These are phyloP conservation scores for Hanseniaspora thailandica DNA, from an alignment of 805 yeast genomes.

Conservation along the genomic window DNA sequence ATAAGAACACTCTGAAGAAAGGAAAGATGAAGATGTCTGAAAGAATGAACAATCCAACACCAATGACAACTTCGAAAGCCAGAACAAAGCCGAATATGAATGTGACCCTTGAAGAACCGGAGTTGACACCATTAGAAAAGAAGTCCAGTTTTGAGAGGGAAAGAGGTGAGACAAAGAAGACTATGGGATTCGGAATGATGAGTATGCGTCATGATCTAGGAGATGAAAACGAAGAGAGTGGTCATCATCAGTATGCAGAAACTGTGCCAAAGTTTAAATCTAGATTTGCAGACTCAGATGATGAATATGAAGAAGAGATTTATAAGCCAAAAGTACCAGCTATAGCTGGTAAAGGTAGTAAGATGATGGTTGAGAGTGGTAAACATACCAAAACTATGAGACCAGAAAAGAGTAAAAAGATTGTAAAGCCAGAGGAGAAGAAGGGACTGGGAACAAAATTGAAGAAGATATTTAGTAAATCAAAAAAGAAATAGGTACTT, in stretches of 20 bases:
- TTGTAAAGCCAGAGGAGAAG: constrained; percentile 23
- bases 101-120: constrained; percentile 28
- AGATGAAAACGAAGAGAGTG: constrained; percentile 16
- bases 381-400: background rate
- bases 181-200: constrained; percentile 31
- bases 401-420: constrained; percentile 21
- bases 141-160: constrained; percentile 49
- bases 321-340: background rate
- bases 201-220: constrained; percentile 28
- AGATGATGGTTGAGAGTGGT: background rate
- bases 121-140: constrained; percentile 28
- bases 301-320: constrained; percentile 36
- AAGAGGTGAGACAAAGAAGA: constrained; percentile 25
- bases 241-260: constrained; percentile 12
- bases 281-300: constrained; percentile 53
- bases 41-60: constrained; percentile 14
- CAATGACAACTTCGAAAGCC: constrained; percentile 16
- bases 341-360: background rate
- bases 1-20: background rate
- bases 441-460: constrained; percentile 30
- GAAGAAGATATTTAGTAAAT: constrained; percentile 34
- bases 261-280: constrained; percentile 34
- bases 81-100: constrained; percentile 17
- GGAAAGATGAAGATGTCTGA: constrained; percentile 5
- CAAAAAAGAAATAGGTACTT: constrained; percentile 19